A percentile compares a stretch with the other conserved stretches of the same genome.
phyloP scores from a whole-genome alignment of 2,329 filamentous ascomycete species.

The Ceratocystis papillata region DNA sequence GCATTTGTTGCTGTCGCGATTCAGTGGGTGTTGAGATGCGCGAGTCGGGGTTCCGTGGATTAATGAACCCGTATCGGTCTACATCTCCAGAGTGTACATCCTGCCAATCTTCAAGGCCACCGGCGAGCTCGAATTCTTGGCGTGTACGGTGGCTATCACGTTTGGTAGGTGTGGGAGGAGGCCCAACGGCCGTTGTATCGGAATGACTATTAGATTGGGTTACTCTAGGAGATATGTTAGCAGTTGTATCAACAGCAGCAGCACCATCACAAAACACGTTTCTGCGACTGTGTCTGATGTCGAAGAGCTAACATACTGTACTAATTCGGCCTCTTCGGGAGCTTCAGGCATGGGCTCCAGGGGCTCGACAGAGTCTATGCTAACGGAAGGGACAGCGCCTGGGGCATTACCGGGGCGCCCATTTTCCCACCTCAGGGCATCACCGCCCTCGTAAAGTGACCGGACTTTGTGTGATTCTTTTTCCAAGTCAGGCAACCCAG shows the following conservation, averaged over 20 bases:
- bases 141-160: constrained; percentile 36
- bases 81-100: constrained; percentile 51
- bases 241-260: constrained; percentile 19
- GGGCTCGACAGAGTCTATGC: constrained; percentile 32
- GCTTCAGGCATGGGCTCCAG: constrained; percentile 42
- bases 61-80: constrained; percentile 60
- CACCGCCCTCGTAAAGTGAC: constrained; percentile 52
- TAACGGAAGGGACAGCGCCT: not conserved
- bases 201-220: constrained; percentile 26
- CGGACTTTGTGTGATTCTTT: constrained; percentile 57
- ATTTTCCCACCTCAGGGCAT: constrained; percentile 44
- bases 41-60: constrained; percentile 31
- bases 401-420: constrained; percentile 28
- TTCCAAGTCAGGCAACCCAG: constrained; percentile 41
- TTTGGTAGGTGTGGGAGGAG: constrained; percentile 33
- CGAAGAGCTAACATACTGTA: constrained; percentile 17
- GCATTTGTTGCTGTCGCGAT: constrained; percentile 21
- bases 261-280: not conserved
- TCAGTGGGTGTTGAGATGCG: constrained; percentile 36
- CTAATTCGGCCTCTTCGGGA: constrained; percentile 39
- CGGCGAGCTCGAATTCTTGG: constrained; percentile 41
- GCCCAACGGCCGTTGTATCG: constrained; percentile 34
- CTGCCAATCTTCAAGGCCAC: constrained; percentile 57
- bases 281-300: not conserved
- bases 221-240: constrained; percentile 26